phyloP scores from a whole-genome alignment of 73 alveolate species.

The Tetrahymena elliotti region DNA sequence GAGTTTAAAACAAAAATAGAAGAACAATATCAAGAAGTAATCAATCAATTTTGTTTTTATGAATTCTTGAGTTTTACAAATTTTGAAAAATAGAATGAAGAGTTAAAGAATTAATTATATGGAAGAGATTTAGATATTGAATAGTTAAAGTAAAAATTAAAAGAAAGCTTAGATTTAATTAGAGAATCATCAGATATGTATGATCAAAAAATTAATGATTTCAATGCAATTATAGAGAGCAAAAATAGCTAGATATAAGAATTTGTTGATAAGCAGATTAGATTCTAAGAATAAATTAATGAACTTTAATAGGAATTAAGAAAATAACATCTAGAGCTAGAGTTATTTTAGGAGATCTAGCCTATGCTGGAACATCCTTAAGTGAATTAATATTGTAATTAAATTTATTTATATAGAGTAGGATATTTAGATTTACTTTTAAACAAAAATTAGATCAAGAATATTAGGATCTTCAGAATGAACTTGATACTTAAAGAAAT shows the following conservation, averaged over 20 bases:
- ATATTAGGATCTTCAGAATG: not conserved
- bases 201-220: not conserved
- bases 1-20: not conserved
- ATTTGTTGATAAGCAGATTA: not conserved
- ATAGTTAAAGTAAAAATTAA: not conserved
- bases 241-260: not conserved
- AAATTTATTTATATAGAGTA: not conserved
- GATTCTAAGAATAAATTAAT: not conserved
- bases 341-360: not conserved
- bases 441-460: not conserved
- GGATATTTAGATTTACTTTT: not conserved
- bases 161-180: not conserved
- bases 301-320: not conserved
- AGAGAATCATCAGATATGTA: not conserved
- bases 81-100: not conserved
- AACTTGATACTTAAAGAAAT: not conserved
- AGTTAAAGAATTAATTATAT: not conserved
- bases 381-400: not conserved
- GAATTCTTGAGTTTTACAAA: not conserved
- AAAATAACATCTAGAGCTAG: not conserved
- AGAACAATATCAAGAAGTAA: not conserved
- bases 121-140: not conserved
- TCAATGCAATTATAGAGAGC: not conserved
- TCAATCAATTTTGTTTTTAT: not conserved
- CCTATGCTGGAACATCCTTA: not conserved